phyloP scores from a whole-genome alignment of 2,329 filamentous ascomycete species.

The Clarireedia paspali region DNA sequence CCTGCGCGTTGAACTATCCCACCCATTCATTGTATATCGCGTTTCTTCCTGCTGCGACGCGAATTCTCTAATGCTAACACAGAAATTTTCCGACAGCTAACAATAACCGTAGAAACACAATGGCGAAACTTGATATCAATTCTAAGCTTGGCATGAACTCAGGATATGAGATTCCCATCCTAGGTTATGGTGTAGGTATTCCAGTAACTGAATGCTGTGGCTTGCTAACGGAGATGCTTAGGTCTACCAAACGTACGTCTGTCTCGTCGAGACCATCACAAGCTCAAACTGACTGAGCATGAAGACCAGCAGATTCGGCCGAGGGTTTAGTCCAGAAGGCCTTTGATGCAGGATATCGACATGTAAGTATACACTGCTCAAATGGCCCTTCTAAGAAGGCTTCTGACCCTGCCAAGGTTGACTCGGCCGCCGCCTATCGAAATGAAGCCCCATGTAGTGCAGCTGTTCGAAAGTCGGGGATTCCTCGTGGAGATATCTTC shows the following conservation, averaged over 20 bases:
- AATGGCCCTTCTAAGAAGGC: not conserved
- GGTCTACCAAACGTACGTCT: slow-evolving; percentile 4
- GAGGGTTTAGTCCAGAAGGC: slow-evolving; percentile 50
- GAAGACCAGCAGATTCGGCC: slow-evolving; percentile 47
- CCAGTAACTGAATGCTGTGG: not conserved
- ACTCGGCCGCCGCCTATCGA: slow-evolving; percentile 48
- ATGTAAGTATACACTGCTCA: slow-evolving; percentile 33
- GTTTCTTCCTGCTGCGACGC: not conserved
- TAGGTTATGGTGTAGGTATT: slow-evolving; percentile 44
- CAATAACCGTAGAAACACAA: slow-evolving; percentile 19
- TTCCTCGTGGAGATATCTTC: slow-evolving; percentile 49
- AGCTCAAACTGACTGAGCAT: slow-evolving; percentile 5
- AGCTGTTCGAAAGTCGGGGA: slow-evolving; percentile 42
- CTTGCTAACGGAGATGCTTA: not conserved
- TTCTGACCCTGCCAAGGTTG: slow-evolving; percentile 36
- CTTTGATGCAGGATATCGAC: slow-evolving; percentile 47
- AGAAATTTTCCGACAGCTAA: not conserved
- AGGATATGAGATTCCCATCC: slow-evolving; percentile 51
- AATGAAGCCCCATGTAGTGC: slow-evolving; percentile 49
- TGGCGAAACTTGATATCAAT: slow-evolving; percentile 39
- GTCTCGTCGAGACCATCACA: not conserved
- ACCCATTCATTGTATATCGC: not conserved
- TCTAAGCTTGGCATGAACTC: slow-evolving; percentile 43
- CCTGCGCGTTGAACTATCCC: not conserved
- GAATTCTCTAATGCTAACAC: not conserved